These are phyloP conservation scores for Tolypocladium album DNA, from an alignment of 2,329 filamentous ascomycete genomes.

Conservation along the genomic window DNA sequence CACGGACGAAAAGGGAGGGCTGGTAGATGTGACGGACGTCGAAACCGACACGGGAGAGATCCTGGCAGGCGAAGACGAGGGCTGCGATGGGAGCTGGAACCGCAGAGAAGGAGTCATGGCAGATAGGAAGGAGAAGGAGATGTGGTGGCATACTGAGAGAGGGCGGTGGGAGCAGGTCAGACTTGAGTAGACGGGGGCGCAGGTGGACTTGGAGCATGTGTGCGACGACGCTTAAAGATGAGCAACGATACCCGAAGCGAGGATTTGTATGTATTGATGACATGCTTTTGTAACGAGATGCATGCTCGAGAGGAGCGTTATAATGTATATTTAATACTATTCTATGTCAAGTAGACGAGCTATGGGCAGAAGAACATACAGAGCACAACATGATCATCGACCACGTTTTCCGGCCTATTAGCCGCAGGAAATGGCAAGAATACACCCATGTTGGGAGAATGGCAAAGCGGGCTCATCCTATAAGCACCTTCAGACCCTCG, in stretches of 20 bases:
- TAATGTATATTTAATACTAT: too few relatives aligned
- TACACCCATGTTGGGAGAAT: too few relatives aligned
- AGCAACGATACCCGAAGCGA: background rate
- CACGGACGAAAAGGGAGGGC: constrained; percentile 43
- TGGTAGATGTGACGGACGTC: constrained; percentile 42
- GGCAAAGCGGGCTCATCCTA: too few relatives aligned
- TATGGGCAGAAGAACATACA: too few relatives aligned
- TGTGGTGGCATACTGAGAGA: constrained; percentile 40
- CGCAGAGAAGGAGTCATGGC: constrained; percentile 21
- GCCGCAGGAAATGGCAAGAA: too few relatives aligned
- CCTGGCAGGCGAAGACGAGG: constrained; percentile 21
- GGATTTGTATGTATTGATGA: background rate
- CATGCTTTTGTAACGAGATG: too few relatives aligned
- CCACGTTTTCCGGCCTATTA: too few relatives aligned
- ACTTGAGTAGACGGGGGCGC: constrained; percentile 5
- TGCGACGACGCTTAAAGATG: background rate
- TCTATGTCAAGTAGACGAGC: too few relatives aligned
- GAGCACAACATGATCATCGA: too few relatives aligned
- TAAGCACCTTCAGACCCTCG: too few relatives aligned
- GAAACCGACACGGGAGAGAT: constrained; percentile 36
- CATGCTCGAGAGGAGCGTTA: background rate
- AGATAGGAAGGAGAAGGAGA: constrained; percentile 37
- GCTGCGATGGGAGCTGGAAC: constrained; percentile 39
- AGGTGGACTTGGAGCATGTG: background rate
- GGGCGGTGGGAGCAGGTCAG: constrained; percentile 27